Evolutionary conservation across 2,329 filamentous ascomycete species (phyloP).

Genomic region (Epichloe glyceriae): DNA sequence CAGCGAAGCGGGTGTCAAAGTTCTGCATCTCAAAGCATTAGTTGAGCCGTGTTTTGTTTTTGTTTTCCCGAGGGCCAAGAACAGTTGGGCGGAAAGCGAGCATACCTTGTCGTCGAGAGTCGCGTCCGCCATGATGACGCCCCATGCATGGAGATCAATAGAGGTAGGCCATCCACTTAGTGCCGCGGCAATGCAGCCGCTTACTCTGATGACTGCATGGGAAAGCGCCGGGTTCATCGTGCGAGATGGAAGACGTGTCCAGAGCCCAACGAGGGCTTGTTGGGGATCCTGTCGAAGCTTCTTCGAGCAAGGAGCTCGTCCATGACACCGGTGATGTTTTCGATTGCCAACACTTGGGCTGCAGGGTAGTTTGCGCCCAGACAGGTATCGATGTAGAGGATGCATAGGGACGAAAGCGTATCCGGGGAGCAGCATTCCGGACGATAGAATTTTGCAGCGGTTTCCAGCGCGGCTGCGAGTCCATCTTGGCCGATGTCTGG

Average conservation of each 20-base stretch:
- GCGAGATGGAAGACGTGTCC: slow-evolving; percentile 24
- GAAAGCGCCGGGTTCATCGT: slow-evolving; percentile 34
- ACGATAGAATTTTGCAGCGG: slow-evolving; percentile 20
- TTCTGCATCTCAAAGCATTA: slow-evolving; percentile 26
- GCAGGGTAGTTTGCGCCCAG: slow-evolving; percentile 26
- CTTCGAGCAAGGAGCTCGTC: slow-evolving; percentile 24
- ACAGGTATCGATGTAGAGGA: slow-evolving; percentile 31
- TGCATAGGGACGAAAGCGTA: slow-evolving; percentile 22
- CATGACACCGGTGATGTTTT: slow-evolving; percentile 33
- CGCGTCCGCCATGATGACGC: slow-evolving; percentile 34
- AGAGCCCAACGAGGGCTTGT: slow-evolving; percentile 24
- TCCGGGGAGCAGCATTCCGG: slow-evolving; percentile 12
- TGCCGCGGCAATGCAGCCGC: slow-evolving; percentile 30
- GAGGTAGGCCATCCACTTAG: slow-evolving; percentile 11
- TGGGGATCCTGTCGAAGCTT: slow-evolving; percentile 16
- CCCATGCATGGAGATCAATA: slow-evolving; percentile 28
- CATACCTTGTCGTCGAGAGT: slow-evolving; percentile 34
- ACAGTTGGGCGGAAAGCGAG: not conserved
- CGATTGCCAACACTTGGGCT: slow-evolving; percentile 32
- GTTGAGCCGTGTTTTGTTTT: not conserved
- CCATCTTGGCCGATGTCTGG: slow-evolving; percentile 19
- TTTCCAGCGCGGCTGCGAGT: slow-evolving; percentile 24
- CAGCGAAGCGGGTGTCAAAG: slow-evolving; percentile 52
- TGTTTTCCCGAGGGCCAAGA: too few species aligned
- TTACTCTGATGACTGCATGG: slow-evolving; percentile 35